Conservation (phyloP, 1,284 basidiomycete species). For the Chalciporus sp. region DNA sequence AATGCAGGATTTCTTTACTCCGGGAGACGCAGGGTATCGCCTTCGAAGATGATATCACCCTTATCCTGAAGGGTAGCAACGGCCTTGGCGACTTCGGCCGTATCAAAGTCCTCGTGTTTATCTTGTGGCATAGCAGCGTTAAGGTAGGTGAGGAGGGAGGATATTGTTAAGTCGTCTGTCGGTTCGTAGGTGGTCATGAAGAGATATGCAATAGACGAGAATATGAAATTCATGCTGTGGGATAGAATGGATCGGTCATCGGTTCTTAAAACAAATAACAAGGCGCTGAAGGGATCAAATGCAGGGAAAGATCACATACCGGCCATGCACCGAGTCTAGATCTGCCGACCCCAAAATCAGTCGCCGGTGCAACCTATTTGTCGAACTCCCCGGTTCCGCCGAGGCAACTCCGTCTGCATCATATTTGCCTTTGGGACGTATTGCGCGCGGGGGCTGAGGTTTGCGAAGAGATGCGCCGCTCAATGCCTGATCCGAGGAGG, state of each 20-base stretch:
- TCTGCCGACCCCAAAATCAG: constrained; percentile 51
- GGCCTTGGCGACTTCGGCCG: constrained; percentile 63
- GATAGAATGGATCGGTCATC: constrained; percentile 10
- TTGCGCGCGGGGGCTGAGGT: constrained; percentile 21
- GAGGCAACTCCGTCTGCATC: constrained; percentile 23
- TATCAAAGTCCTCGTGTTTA: constrained; percentile 80
- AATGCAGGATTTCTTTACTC: constrained; percentile 15
- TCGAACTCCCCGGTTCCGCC: constrained; percentile 16
- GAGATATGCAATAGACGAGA: constrained; percentile 58
- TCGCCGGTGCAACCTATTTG: constrained; percentile 33
- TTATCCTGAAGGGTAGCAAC: constrained; percentile 55
- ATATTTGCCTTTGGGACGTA: constrained; percentile 30
- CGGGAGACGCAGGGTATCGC: constrained; percentile 53
- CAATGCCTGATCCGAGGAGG: constrained; percentile 17
- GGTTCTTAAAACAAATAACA: not conserved
- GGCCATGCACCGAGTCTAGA: constrained; percentile 55
- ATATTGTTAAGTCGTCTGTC: constrained; percentile 67
- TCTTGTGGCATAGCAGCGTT: constrained; percentile 74
- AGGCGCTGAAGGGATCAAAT: constrained; percentile 5
- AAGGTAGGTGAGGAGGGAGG: constrained; percentile 64
- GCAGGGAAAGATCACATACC: constrained; percentile 44
- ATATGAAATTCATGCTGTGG: constrained; percentile 58
- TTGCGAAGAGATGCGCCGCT: constrained; percentile 20
- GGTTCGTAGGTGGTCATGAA: constrained; percentile 65
- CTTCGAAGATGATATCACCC: constrained; percentile 56